Conservation (phyloP, 208 protist genomes). For the Trypanosoma theileri region DNA sequence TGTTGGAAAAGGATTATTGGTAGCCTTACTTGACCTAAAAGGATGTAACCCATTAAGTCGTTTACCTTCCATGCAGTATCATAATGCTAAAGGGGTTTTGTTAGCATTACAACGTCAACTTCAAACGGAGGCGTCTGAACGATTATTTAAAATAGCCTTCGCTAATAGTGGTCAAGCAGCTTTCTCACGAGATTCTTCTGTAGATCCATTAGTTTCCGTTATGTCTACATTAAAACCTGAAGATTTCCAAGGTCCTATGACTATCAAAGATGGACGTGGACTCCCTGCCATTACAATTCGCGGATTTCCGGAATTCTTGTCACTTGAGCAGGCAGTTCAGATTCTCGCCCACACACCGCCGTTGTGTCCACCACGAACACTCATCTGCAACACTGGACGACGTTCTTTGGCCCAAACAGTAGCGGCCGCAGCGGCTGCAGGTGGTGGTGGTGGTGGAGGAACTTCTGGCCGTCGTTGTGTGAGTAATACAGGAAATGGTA, state of each 20-base stretch:
- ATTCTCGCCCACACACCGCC: slow-evolving; percentile 67
- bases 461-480: not conserved
- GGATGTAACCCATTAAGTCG: slow-evolving; percentile 77
- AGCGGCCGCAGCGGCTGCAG: not conserved
- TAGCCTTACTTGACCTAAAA: slow-evolving; percentile 82
- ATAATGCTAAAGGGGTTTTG: slow-evolving; percentile 52
- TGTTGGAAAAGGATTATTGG: slow-evolving; percentile 72
- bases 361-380: slow-evolving; percentile 56
- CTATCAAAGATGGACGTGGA: slow-evolving; percentile 49
- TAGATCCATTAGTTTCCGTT: slow-evolving; percentile 29
- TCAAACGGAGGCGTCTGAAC: slow-evolving; percentile 70
- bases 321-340: slow-evolving; percentile 44
- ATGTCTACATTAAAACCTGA: slow-evolving; percentile 43
- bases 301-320: slow-evolving; percentile 50
- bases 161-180: slow-evolving; percentile 39
- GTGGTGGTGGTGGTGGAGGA: not conserved
- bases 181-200: slow-evolving; percentile 3
- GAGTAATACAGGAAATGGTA: not conserved
- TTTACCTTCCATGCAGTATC: slow-evolving; percentile 53
- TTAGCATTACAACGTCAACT: slow-evolving; percentile 76
- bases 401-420: not conserved
- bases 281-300: slow-evolving; percentile 67
- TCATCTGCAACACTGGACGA: slow-evolving; percentile 33
- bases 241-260: slow-evolving; percentile 64
- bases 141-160: slow-evolving; percentile 65